Evolutionary conservation across 768 basidiomycete species (phyloP).

Genomic region (Mycena rebaudengoi): DNA sequence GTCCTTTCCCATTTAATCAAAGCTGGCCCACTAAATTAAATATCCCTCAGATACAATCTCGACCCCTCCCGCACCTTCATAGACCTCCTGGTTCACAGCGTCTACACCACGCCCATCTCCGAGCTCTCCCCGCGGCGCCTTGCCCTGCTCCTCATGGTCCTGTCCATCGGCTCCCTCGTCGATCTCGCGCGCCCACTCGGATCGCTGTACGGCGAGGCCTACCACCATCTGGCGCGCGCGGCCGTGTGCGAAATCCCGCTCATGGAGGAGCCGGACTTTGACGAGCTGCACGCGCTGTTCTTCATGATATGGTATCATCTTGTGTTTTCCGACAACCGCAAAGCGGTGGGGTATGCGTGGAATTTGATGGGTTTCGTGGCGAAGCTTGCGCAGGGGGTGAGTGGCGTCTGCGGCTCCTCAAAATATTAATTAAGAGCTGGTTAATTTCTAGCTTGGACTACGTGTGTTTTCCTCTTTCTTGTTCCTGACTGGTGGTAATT

Average conservation of each 20-base stretch:
- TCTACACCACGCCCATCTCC: slow-evolving; percentile 67
- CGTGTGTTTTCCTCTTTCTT: slow-evolving; percentile 15
- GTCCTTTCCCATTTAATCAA: slow-evolving; percentile 35
- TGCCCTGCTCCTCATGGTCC: slow-evolving; percentile 73
- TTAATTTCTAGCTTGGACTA: slow-evolving; percentile 25
- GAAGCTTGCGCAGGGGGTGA: slow-evolving; percentile 76
- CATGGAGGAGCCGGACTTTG: slow-evolving; percentile 79
- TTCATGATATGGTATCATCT: slow-evolving; percentile 82
- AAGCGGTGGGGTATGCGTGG: slow-evolving; percentile 79
- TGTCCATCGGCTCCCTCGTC: slow-evolving; percentile 76
- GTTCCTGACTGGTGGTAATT: slow-evolving; percentile 2
- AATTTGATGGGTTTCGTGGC: slow-evolving; percentile 79
- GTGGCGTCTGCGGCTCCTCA: slow-evolving; percentile 34
- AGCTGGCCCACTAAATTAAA: slow-evolving; percentile 22
- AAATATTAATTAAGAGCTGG: no score
- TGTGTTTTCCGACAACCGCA: slow-evolving; percentile 78
- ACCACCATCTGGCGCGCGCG: slow-evolving; percentile 72
- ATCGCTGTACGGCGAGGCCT: slow-evolving; percentile 67
- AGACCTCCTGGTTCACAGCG: slow-evolving; percentile 73
- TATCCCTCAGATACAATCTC: slow-evolving; percentile 62
- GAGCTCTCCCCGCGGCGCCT: slow-evolving; percentile 72
- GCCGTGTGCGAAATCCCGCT: slow-evolving; percentile 77
- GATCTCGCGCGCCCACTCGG: slow-evolving; percentile 66
- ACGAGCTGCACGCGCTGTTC: slow-evolving; percentile 73
- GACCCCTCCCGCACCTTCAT: slow-evolving; percentile 77